These are phyloP conservation scores for Xanthoconium purpureum DNA, from an alignment of 768 basidiomycete genomes.

Conservation along the genomic window DNA sequence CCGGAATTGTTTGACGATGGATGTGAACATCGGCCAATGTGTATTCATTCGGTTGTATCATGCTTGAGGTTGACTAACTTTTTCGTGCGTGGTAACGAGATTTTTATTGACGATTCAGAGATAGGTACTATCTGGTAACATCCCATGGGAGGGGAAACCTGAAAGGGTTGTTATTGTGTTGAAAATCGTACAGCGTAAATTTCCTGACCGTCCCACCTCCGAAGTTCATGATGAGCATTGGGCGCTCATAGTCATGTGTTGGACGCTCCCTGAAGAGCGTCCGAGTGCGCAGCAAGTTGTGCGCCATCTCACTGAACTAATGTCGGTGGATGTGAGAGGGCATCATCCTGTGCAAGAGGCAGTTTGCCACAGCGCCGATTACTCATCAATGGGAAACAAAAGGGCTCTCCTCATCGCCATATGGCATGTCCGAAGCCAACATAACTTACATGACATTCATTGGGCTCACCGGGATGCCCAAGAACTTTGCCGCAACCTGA, in stretches of 20 bases:
- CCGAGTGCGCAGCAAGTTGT: neutral
- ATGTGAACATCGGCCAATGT: conserved; percentile 14
- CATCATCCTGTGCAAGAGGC: neutral
- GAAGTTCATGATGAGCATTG: neutral
- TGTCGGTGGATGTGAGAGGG: neutral
- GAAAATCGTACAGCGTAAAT: neutral
- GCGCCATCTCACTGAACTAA: neutral
- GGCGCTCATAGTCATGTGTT: neutral
- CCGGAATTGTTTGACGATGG: conserved; percentile 27
- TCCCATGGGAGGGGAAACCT: neutral
- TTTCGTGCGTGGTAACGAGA: neutral
- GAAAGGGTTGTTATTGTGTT: neutral
- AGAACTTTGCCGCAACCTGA: neutral
- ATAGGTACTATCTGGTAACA: neutral
- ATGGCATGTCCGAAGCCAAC: neutral
- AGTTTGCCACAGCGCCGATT: neutral
- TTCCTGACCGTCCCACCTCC: neutral
- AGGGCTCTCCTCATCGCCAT: conserved; percentile 10
- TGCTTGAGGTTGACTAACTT: conserved; percentile 10
- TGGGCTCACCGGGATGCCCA: neutral
- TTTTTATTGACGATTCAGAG: no score
- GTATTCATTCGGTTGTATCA: conserved; percentile 23
- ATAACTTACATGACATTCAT: neutral
- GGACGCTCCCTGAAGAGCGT: neutral
- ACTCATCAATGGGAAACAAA: neutral